phyloP scores from a whole-genome alignment of 352 stramenopile genomes.

The Phytophthora macrochlamydospora region DNA sequence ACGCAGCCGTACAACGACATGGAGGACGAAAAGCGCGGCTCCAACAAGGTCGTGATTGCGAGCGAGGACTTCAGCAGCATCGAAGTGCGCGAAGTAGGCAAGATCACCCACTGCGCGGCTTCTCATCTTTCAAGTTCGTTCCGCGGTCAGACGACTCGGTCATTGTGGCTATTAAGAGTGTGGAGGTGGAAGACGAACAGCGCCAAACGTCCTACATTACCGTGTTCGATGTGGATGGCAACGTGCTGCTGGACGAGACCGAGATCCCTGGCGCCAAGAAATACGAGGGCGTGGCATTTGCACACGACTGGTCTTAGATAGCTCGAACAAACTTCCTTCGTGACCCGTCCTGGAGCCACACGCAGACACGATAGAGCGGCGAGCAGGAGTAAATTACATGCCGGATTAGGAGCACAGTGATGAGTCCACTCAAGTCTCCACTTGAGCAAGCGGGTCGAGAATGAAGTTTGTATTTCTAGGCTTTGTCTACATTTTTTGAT shows the following conservation, averaged over 20 bases:
- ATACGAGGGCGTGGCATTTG: conserved; percentile 94
- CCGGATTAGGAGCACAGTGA: conserved; percentile 4
- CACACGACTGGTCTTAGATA: conserved; percentile 72
- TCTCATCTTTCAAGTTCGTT: conserved; percentile 96
- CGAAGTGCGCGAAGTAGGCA: conserved; percentile 79
- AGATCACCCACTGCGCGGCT: conserved; percentile 89
- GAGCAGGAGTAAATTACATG: conserved; percentile 27
- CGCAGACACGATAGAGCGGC: conserved; percentile 23
- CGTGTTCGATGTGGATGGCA: conserved; percentile 92
- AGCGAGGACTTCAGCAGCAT: conserved; percentile 91
- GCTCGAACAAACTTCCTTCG: conserved; percentile 13
- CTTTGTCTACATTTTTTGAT: conserved; percentile 20
- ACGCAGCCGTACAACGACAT: conserved; percentile 95
- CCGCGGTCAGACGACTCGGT: conserved; percentile 88
- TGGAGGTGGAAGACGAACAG: conserved; percentile 90
- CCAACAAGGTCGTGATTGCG: conserved; percentile 90
- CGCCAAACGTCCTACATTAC: conserved; percentile 93
- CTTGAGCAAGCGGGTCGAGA: conserved; percentile 28
- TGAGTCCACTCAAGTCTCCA: conserved; percentile 5
- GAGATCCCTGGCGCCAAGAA: conserved; percentile 91
- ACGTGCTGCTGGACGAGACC: conserved; percentile 91
- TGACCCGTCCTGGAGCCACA: conserved; percentile 11
- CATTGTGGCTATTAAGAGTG: conserved; percentile 94
- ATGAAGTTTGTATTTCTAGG: conserved; percentile 33
- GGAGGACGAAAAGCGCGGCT: conserved; percentile 93